A percentile compares a stretch with the other conserved stretches of the same genome.
Evolutionary conservation across 2,329 filamentous ascomycete species (phyloP).

Genomic region (Ilyonectria robusta): DNA sequence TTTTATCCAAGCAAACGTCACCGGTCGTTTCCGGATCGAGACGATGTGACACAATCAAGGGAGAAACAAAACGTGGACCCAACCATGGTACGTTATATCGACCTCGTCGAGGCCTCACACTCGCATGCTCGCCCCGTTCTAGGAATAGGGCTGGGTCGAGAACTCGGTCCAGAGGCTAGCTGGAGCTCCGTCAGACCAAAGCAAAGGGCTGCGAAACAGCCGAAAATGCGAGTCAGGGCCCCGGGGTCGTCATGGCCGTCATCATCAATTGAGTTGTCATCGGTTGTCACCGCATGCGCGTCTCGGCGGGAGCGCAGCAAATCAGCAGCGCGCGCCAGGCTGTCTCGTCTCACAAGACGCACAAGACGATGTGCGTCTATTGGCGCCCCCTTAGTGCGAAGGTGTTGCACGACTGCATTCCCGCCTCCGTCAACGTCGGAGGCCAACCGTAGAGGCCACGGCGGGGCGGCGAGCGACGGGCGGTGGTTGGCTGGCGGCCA

Average conservation of each 20-base stretch:
- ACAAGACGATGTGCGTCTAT: conserved; percentile 1
- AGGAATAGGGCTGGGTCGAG: not conserved
- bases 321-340: not conserved
- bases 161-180: not conserved
- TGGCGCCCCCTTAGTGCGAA: not conserved
- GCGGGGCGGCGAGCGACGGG: not conserved
- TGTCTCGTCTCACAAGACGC: too few species aligned
- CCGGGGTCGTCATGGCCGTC: too few species aligned
- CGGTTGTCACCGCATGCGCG: conserved; percentile 5
- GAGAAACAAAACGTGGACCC: not conserved
- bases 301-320: conserved; percentile 19
- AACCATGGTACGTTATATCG: conserved; percentile 20
- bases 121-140: not conserved
- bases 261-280: not conserved
- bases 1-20: not conserved
- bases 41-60: not conserved
- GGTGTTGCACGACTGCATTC: too few species aligned
- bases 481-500: conserved; percentile 4
- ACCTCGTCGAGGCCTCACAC: conserved; percentile 15
- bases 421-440: not conserved
- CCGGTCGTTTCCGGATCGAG: conserved; percentile 16
- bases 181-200: not conserved
- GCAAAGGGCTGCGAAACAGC: not conserved
- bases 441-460: not conserved
- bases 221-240: conserved; percentile 1